These are phyloP conservation scores for Trichosporon sp. DNA, from an alignment of 1,284 basidiomycete species.

Conservation along the genomic window DNA sequence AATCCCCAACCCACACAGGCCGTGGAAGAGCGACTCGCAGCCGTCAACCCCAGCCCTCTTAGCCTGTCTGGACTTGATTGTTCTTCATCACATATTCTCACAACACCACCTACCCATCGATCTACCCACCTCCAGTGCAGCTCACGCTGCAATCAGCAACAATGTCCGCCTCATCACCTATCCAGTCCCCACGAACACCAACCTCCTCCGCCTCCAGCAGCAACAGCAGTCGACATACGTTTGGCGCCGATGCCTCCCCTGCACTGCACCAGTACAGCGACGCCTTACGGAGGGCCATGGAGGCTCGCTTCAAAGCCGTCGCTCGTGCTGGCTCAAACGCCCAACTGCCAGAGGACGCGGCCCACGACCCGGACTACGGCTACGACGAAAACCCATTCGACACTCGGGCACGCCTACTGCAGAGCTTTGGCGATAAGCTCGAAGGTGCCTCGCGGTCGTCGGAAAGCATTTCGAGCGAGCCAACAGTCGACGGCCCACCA, in stretches of 20 bases:
- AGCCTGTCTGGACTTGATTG: neutral
- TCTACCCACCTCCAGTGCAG: neutral
- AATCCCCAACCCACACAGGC: neutral
- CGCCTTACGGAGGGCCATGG: constrained; percentile 27
- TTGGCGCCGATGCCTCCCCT: neutral
- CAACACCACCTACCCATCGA: neutral
- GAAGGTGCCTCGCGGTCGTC: neutral
- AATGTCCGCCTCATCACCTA: constrained; percentile 5
- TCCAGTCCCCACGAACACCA: constrained; percentile 11
- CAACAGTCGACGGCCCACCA: constrained; percentile 12
- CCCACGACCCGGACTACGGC: constrained; percentile 32
- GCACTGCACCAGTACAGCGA: constrained; percentile 31
- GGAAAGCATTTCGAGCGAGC: constrained; percentile 10
- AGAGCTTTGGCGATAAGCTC: constrained; percentile 8
- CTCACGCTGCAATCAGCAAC: neutral
- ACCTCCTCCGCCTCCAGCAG: constrained; percentile 11
- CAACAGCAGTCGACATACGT: constrained; percentile 18
- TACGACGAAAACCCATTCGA: constrained; percentile 36
- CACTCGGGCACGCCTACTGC: constrained; percentile 26
- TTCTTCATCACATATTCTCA: neutral
- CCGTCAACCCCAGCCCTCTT: neutral
- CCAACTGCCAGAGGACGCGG: constrained; percentile 16
- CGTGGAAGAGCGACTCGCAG: neutral
- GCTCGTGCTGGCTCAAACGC: constrained; percentile 22
- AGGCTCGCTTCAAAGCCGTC: constrained; percentile 26